phyloP scores from a whole-genome alignment of 2,329 filamentous ascomycete genomes.

The Fusarium nelsonii region DNA sequence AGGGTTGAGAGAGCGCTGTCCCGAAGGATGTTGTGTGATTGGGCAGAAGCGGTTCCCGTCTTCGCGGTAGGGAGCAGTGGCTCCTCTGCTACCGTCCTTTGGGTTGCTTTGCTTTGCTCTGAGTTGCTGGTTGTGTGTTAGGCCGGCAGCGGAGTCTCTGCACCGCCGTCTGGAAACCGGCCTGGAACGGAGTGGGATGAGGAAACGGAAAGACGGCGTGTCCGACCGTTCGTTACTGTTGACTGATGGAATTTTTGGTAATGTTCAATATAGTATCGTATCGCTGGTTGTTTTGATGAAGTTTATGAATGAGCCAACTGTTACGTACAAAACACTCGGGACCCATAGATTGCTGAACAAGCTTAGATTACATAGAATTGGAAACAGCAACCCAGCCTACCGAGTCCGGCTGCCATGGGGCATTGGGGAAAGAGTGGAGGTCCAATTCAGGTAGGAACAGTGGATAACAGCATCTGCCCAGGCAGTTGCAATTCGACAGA shows the following conservation, averaged over 20 bases:
- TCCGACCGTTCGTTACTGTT: slow-evolving; percentile 13
- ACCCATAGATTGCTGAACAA: slow-evolving; percentile 11
- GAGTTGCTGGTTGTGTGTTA: slow-evolving; percentile 1
- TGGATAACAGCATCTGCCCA: slow-evolving; percentile 3
- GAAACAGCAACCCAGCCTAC: background rate
- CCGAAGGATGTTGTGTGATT: slow-evolving; percentile 40
- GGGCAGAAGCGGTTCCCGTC: slow-evolving; percentile 11
- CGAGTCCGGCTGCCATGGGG: background rate
- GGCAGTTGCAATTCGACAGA: slow-evolving; percentile 30
- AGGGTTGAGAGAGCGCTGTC: slow-evolving; percentile 12
- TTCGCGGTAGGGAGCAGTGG: slow-evolving; percentile 27
- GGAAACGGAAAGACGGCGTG: slow-evolving; percentile 16
- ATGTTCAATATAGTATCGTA: background rate
- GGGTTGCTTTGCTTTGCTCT: slow-evolving; percentile 13
- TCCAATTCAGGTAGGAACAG: background rate
- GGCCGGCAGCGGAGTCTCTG: slow-evolving; percentile 32
- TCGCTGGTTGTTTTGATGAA: slow-evolving; percentile 16
- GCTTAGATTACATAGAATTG: slow-evolving; percentile 10
- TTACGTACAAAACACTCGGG: slow-evolving; percentile 39
- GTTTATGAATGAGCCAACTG: slow-evolving; percentile 33
- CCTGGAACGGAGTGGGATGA: slow-evolving; percentile 1
- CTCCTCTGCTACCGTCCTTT: slow-evolving; percentile 16
- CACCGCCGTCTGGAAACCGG: slow-evolving; percentile 19
- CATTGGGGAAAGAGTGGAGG: slow-evolving; percentile 22
- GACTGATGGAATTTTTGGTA: background rate